These are phyloP conservation scores for Aegilops bicornis DNA, from an alignment of 176 grass and related monocot genomes.

Conservation along the genomic window DNA sequence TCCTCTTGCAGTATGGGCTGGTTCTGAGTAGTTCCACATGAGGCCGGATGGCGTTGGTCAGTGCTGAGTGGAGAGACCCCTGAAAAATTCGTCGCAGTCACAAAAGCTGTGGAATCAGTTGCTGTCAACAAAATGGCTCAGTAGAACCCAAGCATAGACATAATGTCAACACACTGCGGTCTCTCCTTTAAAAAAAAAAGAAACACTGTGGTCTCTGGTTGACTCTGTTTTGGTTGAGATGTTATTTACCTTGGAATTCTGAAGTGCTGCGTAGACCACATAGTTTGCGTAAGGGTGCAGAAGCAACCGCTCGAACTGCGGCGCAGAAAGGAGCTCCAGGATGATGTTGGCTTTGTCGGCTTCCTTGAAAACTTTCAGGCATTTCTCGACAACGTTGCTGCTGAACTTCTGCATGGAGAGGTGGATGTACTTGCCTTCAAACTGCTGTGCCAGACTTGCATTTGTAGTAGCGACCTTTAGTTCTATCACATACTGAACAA, in stretches of 20 bases:
- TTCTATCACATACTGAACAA: constrained; percentile 73
- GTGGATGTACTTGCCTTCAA: constrained; percentile 66
- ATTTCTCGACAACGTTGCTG: constrained; percentile 96
- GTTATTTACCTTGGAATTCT: constrained; percentile 69
- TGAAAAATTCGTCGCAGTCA: constrained; percentile 28
- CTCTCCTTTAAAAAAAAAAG: neutral
- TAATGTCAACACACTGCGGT: neutral
- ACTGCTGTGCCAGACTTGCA: constrained; percentile 54
- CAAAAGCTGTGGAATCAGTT: neutral
- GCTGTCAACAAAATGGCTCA: neutral
- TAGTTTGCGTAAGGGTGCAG: constrained; percentile 91
- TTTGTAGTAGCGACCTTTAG: constrained; percentile 51
- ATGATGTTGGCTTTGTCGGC: constrained; percentile 62
- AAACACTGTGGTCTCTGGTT: neutral
- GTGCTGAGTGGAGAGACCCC: constrained; percentile 57
- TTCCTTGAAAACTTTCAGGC: constrained; percentile 74
- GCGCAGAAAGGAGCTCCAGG: constrained; percentile 55
- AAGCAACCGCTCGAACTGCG: constrained; percentile 68
- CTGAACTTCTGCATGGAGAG: constrained; percentile 94
- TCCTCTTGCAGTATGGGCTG: constrained; percentile 89
- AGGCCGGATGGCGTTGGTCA: constrained; percentile 60
- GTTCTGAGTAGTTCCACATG: constrained; percentile 65
- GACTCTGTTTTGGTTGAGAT: neutral
- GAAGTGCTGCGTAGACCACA: constrained; percentile 83
- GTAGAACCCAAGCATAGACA: too few relatives aligned